Evolutionary conservation across 106 monocot genomes (phyloP), one percentile per base, ranked within the genome.

Genomic region (Agapanthus africanus): DNA sequence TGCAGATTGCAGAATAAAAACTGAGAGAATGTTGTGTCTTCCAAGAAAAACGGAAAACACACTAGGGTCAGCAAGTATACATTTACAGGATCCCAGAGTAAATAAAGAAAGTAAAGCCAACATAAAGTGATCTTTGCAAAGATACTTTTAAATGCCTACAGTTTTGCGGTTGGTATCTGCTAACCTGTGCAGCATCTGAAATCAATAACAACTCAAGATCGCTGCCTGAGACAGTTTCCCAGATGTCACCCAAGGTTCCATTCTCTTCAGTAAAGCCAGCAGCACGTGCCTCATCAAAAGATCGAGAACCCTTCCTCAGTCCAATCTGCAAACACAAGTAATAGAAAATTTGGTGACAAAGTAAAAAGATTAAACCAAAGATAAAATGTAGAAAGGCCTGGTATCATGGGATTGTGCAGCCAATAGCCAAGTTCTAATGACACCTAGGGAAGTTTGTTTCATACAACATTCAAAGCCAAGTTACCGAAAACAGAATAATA

Each of bases 121-220:
- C 22, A 11, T 21, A 50, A 30, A 28, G 2, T 57, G 31, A 31
- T 30, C 16, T 13, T n/a, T 57, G 30, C 10, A 57, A 3, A 21
- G 15, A 11, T 4, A 30, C 30, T 30, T 56, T 25, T 28, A 30
- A 57, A 57, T 30, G 56, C 27, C 51, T 54, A 56, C 16, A 34
- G 27, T 37, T 64, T 19, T 19, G 32, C 6, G 32, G 7, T 19
- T n/a, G 22, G 39, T 10, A 31, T 15, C 19, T 25, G 26, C 56
- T 74, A 75, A 95, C 95, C 86, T 91, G 88, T 68, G 91, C 95
- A 47, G 91, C 85, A 76, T 95, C 95, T 57, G 95, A 95, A 74
- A 95, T 95, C 74, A 95, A 76, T 57, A 95, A 52, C 81, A 95
- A 74, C 35, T 91, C 40, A 33, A 95, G 86, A 41, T 95, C 95